A percentile compares a stretch with the other conserved stretches of the same genome.
Conservation (phyloP, 306 rosid genomes). For the Macrotyloma uniflorum region DNA sequence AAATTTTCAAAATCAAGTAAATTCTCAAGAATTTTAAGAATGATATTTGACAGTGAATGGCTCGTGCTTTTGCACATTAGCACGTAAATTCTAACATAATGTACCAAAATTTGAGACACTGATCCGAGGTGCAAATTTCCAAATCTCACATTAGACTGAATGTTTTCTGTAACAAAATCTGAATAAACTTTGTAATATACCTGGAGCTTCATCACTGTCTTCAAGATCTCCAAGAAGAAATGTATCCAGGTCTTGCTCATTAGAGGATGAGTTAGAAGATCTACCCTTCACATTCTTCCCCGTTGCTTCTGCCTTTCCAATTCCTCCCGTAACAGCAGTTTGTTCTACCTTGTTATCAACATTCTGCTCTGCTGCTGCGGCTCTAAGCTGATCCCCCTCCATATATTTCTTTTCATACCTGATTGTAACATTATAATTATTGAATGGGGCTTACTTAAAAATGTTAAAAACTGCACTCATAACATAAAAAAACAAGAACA, state of each 20-base stretch:
- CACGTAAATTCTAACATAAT: neutral
- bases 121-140: neutral
- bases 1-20: slow-evolving; percentile 14
- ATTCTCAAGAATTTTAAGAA: slow-evolving; percentile 13
- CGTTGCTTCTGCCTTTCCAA: slow-evolving; percentile 57
- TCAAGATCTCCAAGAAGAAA: slow-evolving; percentile 98
- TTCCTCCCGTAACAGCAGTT: slow-evolving; percentile 51
- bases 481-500: neutral
- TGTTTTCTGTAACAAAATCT: neutral
- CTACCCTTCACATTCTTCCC: slow-evolving; percentile 56
- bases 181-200: slow-evolving; percentile 49
- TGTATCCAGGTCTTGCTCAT: slow-evolving; percentile 87
- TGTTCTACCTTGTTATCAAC: slow-evolving; percentile 52
- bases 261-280: slow-evolving; percentile 68
- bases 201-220: slow-evolving; percentile 88
- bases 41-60: neutral
- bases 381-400: slow-evolving; percentile 82
- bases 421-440: slow-evolving; percentile 40
- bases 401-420: slow-evolving; percentile 84
- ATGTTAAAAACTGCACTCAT: neutral
- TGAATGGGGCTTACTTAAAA: slow-evolving; percentile 13
- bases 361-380: slow-evolving; percentile 61
- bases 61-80: slow-evolving; percentile 20
- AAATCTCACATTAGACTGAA: neutral
- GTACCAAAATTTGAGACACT: slow-evolving; percentile 22